Percentiles rank a stretch among this genome's conserved stretches.
Evolutionary conservation across 2,329 filamentous ascomycete genomes (phyloP).

Genomic region (Cercospora sp.): DNA sequence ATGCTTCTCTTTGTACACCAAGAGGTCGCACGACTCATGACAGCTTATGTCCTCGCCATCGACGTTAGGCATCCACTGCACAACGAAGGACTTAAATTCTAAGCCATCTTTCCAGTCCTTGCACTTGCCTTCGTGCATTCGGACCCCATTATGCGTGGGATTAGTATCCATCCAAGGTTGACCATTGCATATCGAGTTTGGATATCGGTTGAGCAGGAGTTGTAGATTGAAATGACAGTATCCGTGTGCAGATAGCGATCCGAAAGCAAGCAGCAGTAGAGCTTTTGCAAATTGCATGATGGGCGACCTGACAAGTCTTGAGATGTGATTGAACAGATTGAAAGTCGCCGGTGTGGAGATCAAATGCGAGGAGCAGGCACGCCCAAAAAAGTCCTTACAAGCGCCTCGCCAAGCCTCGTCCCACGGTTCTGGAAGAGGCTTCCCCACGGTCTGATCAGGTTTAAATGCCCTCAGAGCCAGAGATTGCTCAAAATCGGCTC

Average conservation of each 20-base stretch:
- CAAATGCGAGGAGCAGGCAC: too few species aligned
- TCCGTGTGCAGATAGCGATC: background rate
- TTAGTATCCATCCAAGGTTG: background rate
- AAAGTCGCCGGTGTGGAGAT: background rate
- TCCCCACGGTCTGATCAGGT: too few species aligned
- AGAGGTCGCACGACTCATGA: background rate
- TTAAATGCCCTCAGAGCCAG: too few species aligned
- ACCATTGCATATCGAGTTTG: background rate
- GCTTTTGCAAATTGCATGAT: background rate
- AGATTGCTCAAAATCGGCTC: too few species aligned
- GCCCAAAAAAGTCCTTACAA: too few species aligned
- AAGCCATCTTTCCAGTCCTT: background rate
- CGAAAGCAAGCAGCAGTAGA: background rate
- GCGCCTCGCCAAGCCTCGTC: too few species aligned
- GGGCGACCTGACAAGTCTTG: background rate
- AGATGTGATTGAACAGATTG: background rate
- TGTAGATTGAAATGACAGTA: background rate
- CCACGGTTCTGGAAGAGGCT: too few species aligned
- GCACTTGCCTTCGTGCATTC: background rate
- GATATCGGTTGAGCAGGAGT: background rate
- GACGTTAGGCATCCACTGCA: background rate
- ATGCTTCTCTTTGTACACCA: background rate
- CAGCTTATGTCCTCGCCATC: background rate
- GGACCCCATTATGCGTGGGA: background rate
- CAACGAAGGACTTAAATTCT: background rate